These are phyloP conservation scores for Penicillium tannophilum DNA, from an alignment of 495 filamentous ascomycete species.

Conservation along the genomic window DNA sequence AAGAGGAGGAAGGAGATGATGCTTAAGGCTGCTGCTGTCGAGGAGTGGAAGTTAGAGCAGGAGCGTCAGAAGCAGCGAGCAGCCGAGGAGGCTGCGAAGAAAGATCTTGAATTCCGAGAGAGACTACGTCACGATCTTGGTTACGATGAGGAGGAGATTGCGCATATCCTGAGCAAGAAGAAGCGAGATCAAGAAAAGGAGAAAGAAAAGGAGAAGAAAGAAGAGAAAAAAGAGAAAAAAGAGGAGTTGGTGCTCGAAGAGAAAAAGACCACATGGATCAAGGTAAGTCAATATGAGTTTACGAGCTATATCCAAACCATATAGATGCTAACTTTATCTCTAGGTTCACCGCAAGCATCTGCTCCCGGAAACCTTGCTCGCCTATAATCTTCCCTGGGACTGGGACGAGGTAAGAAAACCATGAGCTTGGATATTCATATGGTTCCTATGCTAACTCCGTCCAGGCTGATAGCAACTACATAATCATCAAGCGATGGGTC, in stretches of 20 bases:
- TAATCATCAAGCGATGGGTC: slow-evolving; percentile 78
- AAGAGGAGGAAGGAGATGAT: slow-evolving; percentile 48
- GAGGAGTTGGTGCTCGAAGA: slow-evolving; percentile 38
- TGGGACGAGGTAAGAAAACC: slow-evolving; percentile 47
- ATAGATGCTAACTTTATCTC: background rate
- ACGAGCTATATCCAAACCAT: background rate
- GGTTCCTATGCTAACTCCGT: background rate
- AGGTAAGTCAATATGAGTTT: slow-evolving; percentile 33
- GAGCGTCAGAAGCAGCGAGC: slow-evolving; percentile 31
- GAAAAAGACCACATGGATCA: slow-evolving; percentile 53
- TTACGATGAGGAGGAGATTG: slow-evolving; percentile 51
- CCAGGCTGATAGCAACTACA: slow-evolving; percentile 64
- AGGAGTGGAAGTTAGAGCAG: slow-evolving; percentile 62
- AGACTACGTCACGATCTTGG: slow-evolving; percentile 41
- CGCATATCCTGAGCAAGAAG: slow-evolving; percentile 57
- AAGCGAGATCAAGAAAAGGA: slow-evolving; percentile 58
- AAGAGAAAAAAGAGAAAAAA: slow-evolving; percentile 43
- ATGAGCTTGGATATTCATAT: background rate
- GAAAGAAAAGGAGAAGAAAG: slow-evolving; percentile 41
- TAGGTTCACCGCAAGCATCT: slow-evolving; percentile 54
- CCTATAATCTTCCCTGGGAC: slow-evolving; percentile 52
- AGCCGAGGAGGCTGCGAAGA: slow-evolving; percentile 37
- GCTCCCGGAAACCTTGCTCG: slow-evolving; percentile 51
- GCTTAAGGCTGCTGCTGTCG: slow-evolving; percentile 53
- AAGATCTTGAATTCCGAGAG: slow-evolving; percentile 53